Base-by-base conservation (phyloP, 78 protist species). In the Kipferlia bialata region DNA sequence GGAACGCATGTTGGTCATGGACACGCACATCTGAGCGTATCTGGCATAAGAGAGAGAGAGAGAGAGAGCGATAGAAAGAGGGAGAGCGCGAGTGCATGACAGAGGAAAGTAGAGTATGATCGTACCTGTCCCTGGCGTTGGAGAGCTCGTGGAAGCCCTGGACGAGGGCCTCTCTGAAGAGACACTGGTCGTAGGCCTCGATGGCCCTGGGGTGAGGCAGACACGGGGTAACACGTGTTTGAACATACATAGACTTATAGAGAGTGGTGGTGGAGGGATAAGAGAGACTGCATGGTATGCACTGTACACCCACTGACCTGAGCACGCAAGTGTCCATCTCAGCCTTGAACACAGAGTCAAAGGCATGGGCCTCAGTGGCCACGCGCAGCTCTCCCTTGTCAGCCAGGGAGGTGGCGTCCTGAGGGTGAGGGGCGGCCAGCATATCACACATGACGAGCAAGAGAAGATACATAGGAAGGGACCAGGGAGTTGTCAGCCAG, bases 131-230 rank as follows among this genome's bases (percentile, higher is more conserved):
- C 39, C 89, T 78, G 2, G 79, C 89, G 7, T 32, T 20, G 72
- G 70, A 83, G 44, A 94, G 70, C 37, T 83, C 89, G 82, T 63
- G 86, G 80, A 80, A 89, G 39, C 76, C 83, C 33, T 17, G 0
- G 38, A 56, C 78, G 63, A 93, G 82, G 20, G 93, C 97, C 24
- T 90, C 92, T 38, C 93, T 80, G 90, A 76, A 93, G 45, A 59
- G 37, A 76, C 83, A 74, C 37, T 62, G 12, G 17, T 22, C 65
- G 71, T 55, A 78, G 22, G 33, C 77, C 15, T 24, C 22, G 48
- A n/a, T n/a, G n/a, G n/a, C n/a, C n/a, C n/a, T n/a, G n/a, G n/a
- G n/a, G n/a, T n/a, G n/a, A n/a, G n/a, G n/a, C n/a, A n/a, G n/a
- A n/a, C n/a, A n/a, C n/a, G n/a, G n/a, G n/a, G n/a, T n/a, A n/a